Evolutionary conservation across 129 eudicot species (phyloP), one percentile per base, ranked within the genome.

Genomic region (Apium graveolens): DNA sequence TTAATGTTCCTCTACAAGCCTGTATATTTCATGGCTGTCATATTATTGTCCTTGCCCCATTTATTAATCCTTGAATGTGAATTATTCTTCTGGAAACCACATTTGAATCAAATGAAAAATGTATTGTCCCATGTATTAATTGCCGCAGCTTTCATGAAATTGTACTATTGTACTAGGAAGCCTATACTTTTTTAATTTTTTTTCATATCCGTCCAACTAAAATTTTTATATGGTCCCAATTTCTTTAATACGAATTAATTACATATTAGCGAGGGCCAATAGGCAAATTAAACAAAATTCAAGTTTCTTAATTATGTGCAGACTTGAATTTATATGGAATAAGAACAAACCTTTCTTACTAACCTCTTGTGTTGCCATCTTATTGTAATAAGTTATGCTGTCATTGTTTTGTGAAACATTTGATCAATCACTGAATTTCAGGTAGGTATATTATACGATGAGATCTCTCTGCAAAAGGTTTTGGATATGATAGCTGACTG

Each of bases 391-490:
- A 38, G 75, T 35, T 51, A 13, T 41, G 51, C 9, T 72, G 21
- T 12, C 8, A 32, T 68, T 7, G 9, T 21, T 70, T 35, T 68
- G 2, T 17, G 27, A 44, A 4, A 42, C 63, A 79, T 53, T 17
- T 68, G 72, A 70, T 18, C 65, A 16, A 76, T 65, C 46, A 75
- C 79, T 41, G 45, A 81, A 48, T 80, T 80, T 82, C 92, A 95
- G 99, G 99, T 95, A 55, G 99, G 99, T 45, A 51, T 95, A 80
- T 85, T 95, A 76, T 95, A 95, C 31, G 99, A 95, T 76, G 99
- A 95, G 80, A 85, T 80, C 62, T 87, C 96, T 49, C 84, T 95
- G 39, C 97, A 95, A 85, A 86, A 78, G 84, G 90, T 92, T 79
- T 84, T 95, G 83, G 99, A 92, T 88, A 83, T 95, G 87, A 92